Base-by-base conservation (phyloP, 305 asterid species). In the Euphrasia arctica region DNA sequence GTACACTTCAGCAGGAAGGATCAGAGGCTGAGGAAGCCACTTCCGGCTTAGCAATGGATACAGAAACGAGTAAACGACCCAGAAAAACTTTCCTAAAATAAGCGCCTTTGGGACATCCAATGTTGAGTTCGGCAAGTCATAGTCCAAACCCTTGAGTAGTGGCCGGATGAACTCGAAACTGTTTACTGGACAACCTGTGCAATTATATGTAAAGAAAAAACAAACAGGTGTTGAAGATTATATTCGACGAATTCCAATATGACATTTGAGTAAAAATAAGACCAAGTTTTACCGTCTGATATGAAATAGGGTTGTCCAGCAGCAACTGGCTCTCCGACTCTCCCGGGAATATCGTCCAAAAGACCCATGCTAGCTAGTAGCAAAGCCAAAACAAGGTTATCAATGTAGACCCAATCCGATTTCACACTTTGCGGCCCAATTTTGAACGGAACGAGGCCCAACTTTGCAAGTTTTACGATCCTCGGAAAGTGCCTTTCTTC, bases 351-450 rank as follows among this genome's bases (percentile, higher is more conserved):
- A 73, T 93, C 83, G 65, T 90, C 89, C 75, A 88, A 80, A 70
- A 93, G 99, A 62, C 95, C 99, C 97, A 93, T 93, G 84, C 99
- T 90, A 58, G 99, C 97, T 74, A 86, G 76, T 54, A 93, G 79
- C 65, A 93, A 77, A n/a, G 96, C 90, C 75, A 85, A 58, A 12
- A 93, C 89, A 62, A 93, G 88, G 80, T 93, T 90, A 70, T 93
- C 97, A 47, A 81, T 79, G 25, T 85, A 88, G 47, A 93, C 85
- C 99, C 99, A 93, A 70, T 93, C 97, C 0, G 95, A 73, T 81
- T 90, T 93, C 73, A 83, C 97, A 27, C 67, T 78, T 27, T 29
- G 27, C 49, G 69, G 63, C 18, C 99, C 97, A 43, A 90, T 83
- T 59, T 66, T 86, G 77, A 90, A 93, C 1, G 86, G 91, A 22